Base-by-base conservation (phyloP, 2,329 filamentous ascomycete genomes). In the Arthrobotrys iridis region DNA sequence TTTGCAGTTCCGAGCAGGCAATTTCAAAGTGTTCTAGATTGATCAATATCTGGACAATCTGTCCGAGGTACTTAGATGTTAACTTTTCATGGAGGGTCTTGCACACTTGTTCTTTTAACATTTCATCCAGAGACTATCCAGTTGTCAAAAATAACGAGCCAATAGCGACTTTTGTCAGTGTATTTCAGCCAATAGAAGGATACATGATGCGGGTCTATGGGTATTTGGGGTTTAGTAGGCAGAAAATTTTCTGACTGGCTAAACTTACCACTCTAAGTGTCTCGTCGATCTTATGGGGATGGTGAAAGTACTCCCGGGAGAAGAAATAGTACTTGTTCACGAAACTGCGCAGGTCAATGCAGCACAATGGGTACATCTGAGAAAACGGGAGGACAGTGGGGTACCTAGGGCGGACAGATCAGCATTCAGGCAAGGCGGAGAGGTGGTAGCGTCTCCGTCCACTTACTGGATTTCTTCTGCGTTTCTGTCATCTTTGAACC, bases 281-380 rank as follows among this genome's bases (percentile, higher is more conserved):
- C 77, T 96, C 91, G 78, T 99, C 95, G 78, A 99, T 97, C 62
- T 96, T 87, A 77, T 88, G 90, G 0, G 93, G 91, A 77, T 97
- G 92, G 77, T 95, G 91, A 81, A 98, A 98, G 81, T 98, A 93
- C 80, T 98, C 93, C 80, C 96, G 93, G 6, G 92, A 93, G 83
- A 98, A 99, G 82, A 96, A 93, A 82, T 98, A 98, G 80, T 99
- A 98, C 80, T 98, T 93, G 82, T 97, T 97, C 73, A 98, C 85
- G 82, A 99, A 98, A 82, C 97, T 97, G 41, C 94, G 89, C 79
- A 99, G 97, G 80, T 98, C 93, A 81, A 98, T 98, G 84, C 95
- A 99, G 83, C 95, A 97, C 30, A 98, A 86, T 0, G 95, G 94
- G 81, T 99, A 99, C 95, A 99, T 99, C 80, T 98, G 93, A 10